These are phyloP conservation scores for Blastobotrys arbuscula DNA, from an alignment of 1,139 yeast species.

Conservation along the genomic window DNA sequence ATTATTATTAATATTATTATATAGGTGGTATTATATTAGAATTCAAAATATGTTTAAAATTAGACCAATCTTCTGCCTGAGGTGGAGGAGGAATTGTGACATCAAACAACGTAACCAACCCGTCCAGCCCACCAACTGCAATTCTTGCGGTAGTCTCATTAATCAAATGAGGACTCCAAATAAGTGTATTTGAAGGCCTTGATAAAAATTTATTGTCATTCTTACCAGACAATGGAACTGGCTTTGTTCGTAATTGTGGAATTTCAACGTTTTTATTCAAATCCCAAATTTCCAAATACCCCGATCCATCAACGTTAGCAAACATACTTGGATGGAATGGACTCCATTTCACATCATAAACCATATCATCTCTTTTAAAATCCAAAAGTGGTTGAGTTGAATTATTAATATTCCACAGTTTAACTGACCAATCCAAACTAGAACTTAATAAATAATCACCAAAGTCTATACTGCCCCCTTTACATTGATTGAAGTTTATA, in stretches of 20 bases:
- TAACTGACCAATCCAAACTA: slow-evolving; percentile 41
- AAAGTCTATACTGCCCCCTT: slow-evolving; percentile 28
- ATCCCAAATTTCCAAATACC: slow-evolving; percentile 54
- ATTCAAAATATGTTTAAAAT: slow-evolving; percentile 2
- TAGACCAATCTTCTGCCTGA: slow-evolving; percentile 8
- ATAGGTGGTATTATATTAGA: neutral
- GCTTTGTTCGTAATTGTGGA: slow-evolving; percentile 35
- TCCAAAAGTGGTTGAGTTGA: slow-evolving; percentile 23
- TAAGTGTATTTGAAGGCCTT: slow-evolving; percentile 28
- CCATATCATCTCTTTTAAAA: slow-evolving; percentile 39
- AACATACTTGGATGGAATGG: slow-evolving; percentile 44
- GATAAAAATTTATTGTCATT: slow-evolving; percentile 11
- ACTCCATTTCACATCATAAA: slow-evolving; percentile 41
- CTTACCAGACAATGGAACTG: slow-evolving; percentile 10
- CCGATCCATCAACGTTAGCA: slow-evolving; percentile 44
- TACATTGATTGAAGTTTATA: slow-evolving; percentile 31
- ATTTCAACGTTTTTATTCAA: slow-evolving; percentile 38
- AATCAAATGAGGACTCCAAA: slow-evolving; percentile 25
- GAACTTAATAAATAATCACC: slow-evolving; percentile 34
- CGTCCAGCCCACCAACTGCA: slow-evolving; percentile 38
- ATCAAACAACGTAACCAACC: slow-evolving; percentile 32
- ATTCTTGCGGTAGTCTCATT: slow-evolving; percentile 19
- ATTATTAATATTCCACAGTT: slow-evolving; percentile 35
- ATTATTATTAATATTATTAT: neutral
- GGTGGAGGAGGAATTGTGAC: slow-evolving; percentile 7